Conservation (phyloP, 345 rosid genomes). For the Ricinus communis region DNA sequence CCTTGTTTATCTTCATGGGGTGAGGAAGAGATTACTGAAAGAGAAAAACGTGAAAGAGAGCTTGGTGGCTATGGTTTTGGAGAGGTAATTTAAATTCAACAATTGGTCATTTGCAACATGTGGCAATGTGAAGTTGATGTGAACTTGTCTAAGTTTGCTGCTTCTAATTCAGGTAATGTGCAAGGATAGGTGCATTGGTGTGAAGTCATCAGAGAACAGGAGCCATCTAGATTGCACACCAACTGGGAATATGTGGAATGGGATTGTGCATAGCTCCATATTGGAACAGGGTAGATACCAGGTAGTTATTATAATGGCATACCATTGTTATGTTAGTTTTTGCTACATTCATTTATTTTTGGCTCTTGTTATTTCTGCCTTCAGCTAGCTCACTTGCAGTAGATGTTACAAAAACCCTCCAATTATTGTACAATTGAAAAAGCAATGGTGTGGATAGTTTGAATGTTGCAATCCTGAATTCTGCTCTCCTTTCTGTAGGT, state of each 20-base stretch:
- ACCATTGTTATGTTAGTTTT: not conserved
- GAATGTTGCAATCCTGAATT: not conserved
- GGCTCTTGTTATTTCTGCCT: not conserved
- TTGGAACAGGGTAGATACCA: slow-evolving; percentile 32
- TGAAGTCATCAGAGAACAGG: slow-evolving; percentile 21
- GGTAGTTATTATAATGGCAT: slow-evolving; percentile 15
- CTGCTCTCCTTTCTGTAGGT: slow-evolving; percentile 21
- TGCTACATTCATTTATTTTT: not conserved
- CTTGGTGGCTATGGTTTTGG: slow-evolving; percentile 53
- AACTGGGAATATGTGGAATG: slow-evolving; percentile 11
- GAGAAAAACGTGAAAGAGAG: slow-evolving; percentile 47
- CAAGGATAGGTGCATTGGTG: slow-evolving; percentile 26
- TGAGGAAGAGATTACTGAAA: slow-evolving; percentile 47
- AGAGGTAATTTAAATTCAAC: slow-evolving; percentile 27
- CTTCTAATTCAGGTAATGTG: slow-evolving; percentile 34
- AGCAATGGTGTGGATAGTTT: not conserved
- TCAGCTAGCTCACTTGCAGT: not conserved
- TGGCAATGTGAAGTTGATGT: not conserved
- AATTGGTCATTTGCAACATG: not conserved
- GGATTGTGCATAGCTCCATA: slow-evolving; percentile 10
- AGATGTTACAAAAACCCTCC: no score
- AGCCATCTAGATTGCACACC: slow-evolving; percentile 20
- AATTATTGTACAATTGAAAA: not conserved
- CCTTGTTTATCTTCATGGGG: slow-evolving; percentile 49
- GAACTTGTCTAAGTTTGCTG: slow-evolving; percentile 16